Base-by-base conservation (phyloP, 1,139 yeast species). In the Suhomyces anneliseae region DNA sequence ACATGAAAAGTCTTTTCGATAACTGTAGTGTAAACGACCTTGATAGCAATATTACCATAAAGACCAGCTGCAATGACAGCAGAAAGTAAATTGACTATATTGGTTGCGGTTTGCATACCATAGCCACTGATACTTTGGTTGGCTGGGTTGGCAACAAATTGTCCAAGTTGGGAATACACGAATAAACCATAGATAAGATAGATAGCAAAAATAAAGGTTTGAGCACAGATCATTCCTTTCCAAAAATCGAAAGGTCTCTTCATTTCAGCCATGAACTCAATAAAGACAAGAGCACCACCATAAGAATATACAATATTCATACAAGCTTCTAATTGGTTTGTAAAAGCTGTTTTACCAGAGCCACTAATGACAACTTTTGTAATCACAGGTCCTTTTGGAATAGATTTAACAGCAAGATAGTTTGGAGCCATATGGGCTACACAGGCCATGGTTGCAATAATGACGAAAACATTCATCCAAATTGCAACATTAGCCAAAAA, bases 241-340 rank as follows among this genome's bases (percentile, higher is more conserved):
- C 43, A 40, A 33, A 40, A 40, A 19, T 40, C 43, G 12, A 26
- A 40, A 8, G 43, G 43, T 40, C 43, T 40, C 11, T 34, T 40
- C 43, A 40, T 40, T 34, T 40, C 43, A 27, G 43, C 43, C 43
- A 40, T 40, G 27, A 40, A 40, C 12, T 40, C 43, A 27, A 40
- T 12, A 38, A 40, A 40, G 27, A 40, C 43, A 10, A 40, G 26
- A 27, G 43, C 43, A 27, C 43, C 43, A 27, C 43, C 43, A 27
- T 34, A 40, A 5, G 43, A 40, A 24, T 40, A 40, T 3, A 40
- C 43, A 19, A 40, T 40, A 19, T 40, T 40, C 43, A 40, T 40
- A 34, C 43, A 40, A 34, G 43, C 43, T 26, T 11, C 26, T 32
- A 40, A 40, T 34, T 40, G 43, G 7, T 8, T 33, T 8, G 38